These are phyloP conservation scores for Poronia punctata DNA, from an alignment of 495 filamentous ascomycete species.

Conservation along the genomic window DNA sequence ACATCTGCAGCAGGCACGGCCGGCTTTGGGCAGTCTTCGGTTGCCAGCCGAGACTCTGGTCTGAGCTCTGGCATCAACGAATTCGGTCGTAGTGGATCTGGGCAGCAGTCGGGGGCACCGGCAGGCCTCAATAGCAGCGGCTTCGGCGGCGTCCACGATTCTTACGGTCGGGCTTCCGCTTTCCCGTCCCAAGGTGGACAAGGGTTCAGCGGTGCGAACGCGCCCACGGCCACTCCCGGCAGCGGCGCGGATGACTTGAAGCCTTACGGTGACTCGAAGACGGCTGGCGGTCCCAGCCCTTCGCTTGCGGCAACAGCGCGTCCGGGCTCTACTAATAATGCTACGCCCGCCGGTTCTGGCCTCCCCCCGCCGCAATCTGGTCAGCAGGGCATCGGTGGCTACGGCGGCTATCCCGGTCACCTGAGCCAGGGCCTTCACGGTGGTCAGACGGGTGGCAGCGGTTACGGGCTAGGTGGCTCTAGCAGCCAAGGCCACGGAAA, in stretches of 20 bases:
- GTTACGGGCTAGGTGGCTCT: constrained; percentile 61
- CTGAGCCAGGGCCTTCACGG: constrained; percentile 57
- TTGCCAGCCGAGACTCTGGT: constrained; percentile 60
- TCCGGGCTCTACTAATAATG: constrained; percentile 79
- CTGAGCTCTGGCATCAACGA: constrained; percentile 52
- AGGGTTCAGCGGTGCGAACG: constrained; percentile 59
- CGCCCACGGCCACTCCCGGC: constrained; percentile 49
- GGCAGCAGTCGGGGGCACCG: constrained; percentile 58
- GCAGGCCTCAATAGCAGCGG: constrained; percentile 57
- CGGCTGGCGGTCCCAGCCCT: constrained; percentile 69
- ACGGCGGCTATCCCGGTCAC: constrained; percentile 68
- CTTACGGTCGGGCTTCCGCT: constrained; percentile 62
- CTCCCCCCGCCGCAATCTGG: constrained; percentile 72
- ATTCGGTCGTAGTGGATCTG: constrained; percentile 68
- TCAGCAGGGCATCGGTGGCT: constrained; percentile 53
- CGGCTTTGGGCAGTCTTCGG: constrained; percentile 62
- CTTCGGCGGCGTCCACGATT: constrained; percentile 70
- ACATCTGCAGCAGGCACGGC: constrained; percentile 66
- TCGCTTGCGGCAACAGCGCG: constrained; percentile 73
- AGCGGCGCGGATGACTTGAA: constrained; percentile 64
- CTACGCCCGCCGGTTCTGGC: constrained; percentile 54
- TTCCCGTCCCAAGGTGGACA: constrained; percentile 59
- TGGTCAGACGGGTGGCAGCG: constrained; percentile 57
- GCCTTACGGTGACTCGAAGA: constrained; percentile 63
- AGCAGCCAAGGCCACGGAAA: constrained; percentile 55